Base-by-base conservation (phyloP, 441 rosid species). In the Eruca vesicaria region DNA sequence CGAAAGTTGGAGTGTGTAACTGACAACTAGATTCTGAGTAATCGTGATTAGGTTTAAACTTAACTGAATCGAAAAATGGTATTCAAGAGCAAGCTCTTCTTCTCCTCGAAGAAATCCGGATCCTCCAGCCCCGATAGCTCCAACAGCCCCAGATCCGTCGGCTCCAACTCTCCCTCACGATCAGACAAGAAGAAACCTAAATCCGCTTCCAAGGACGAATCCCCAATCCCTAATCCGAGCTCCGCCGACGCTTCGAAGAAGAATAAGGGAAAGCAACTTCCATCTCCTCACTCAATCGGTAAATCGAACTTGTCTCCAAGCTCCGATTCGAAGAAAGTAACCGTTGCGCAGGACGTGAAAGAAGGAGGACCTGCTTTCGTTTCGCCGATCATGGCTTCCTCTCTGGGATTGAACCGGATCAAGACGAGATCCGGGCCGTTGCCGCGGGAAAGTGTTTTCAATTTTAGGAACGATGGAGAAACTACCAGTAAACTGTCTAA, bases 391-490 rank as follows among this genome's bases (percentile, higher is more conserved):
- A 79, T 96, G 71, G 96, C 99, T 0, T 91, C 98, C 7, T 96
- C 99, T 38, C 72, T 96, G n/a, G 98, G 99, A 4, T 76, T 96
- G 81, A 93, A 93, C 72, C 85, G 84, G 87, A 96, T 96, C 53
- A 96, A 96, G 85, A 96, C 99, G 23, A 81, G 98, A 80, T 96
- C 98, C 12, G 98, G 98, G 29, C 98, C 99, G 3, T 82, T 96
- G 90, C 97, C 94, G 0, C 93, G 84, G 70, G 98, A 93, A 77
- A 91, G 93, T 59, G 82, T 86, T 74, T 96, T 87, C n/a, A 82
- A 89, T 66, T 89, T 83, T 36, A 82, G 85, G 61, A 93, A 88
- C 12, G 97, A 90, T 59, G 87, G 86, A 35, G 92, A 84, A 16
- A 68, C 86, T 5, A 82, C 92, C 6, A 95, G 99, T 78, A 91